Evolutionary conservation across 768 basidiomycete species (phyloP).

Genomic region (Suillus sp.): DNA sequence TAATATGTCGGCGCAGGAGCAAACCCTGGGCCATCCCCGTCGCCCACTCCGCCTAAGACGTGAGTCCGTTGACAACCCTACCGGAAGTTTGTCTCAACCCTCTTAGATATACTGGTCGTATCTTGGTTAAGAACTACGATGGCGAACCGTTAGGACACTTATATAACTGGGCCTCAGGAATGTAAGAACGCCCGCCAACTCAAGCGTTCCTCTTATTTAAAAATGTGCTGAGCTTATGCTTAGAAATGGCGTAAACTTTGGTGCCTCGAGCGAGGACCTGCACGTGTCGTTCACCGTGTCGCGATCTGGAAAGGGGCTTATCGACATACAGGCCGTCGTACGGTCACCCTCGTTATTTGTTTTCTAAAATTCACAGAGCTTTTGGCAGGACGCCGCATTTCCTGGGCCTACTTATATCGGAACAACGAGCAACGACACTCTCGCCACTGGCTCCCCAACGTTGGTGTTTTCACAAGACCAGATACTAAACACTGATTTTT

Average conservation of each 20-base stretch:
- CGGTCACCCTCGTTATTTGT: not conserved
- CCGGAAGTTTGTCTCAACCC: constrained; percentile 7
- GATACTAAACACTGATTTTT: constrained; percentile 1
- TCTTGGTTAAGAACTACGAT: constrained; percentile 38
- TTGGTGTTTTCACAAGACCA: constrained; percentile 4
- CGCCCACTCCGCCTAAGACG: constrained; percentile 17
- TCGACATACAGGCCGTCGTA: constrained; percentile 42
- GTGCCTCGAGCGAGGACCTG: constrained; percentile 34
- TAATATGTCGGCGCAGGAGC: constrained; percentile 4
- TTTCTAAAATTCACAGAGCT: not conserved
- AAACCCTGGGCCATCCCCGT: not conserved
- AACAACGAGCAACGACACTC: constrained; percentile 25
- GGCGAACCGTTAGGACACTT: constrained; percentile 38
- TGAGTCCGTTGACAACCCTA: constrained; percentile 19
- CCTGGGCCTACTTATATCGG: constrained; percentile 43
- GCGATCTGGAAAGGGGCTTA: constrained; percentile 25
- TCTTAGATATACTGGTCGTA: constrained; percentile 35
- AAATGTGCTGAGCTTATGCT: not conserved
- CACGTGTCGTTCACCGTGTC: constrained; percentile 35
- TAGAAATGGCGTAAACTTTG: constrained; percentile 40
- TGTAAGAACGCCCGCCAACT: constrained; percentile 21
- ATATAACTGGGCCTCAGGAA: constrained; percentile 30
- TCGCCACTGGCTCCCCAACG: constrained; percentile 18
- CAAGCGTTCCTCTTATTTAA: not conserved
- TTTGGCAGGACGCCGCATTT: constrained; percentile 41